These are phyloP conservation scores for Cryptosporidium tyzzeri DNA, from an alignment of 169 alveolate genomes.

Conservation along the genomic window DNA sequence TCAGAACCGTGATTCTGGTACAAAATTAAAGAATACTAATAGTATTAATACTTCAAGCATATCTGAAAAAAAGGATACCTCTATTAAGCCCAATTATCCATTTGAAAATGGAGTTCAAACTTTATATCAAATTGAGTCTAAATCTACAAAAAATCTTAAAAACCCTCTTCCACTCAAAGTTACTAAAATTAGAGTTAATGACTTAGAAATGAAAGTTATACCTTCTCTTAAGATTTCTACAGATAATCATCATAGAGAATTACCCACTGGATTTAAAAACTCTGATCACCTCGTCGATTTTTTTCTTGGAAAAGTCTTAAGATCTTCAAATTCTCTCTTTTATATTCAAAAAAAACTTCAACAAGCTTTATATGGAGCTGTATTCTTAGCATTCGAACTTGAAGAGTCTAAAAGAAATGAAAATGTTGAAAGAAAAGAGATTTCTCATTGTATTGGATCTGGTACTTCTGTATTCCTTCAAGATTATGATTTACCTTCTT, in stretches of 20 bases:
- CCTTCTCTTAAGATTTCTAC: constrained; percentile 9
- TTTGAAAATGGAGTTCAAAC: background rate
- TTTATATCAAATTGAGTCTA: background rate
- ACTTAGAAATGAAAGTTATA: constrained; percentile 6
- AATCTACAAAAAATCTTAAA: background rate
- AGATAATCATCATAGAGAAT: background rate
- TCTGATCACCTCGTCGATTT: constrained; percentile 52
- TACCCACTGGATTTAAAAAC: constrained; percentile 30
- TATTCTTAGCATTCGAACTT: constrained; percentile 50
- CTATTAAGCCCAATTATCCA: background rate
- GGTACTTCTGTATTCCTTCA: background rate
- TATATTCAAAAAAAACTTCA: constrained; percentile 64
- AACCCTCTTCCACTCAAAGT: background rate
- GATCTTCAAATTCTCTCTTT: constrained; percentile 41
- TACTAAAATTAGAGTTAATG: constrained; percentile 20
- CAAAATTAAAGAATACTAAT: background rate
- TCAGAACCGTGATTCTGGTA: background rate
- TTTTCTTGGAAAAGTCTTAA: constrained; percentile 35
- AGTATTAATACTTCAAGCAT: background rate
- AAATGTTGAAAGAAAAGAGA: background rate
- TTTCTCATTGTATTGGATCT: background rate
- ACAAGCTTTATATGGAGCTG: constrained; percentile 73
- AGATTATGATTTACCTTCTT: background rate
- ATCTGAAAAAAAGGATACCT: background rate
- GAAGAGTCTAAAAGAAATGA: background rate